These are phyloP conservation scores for Hemileccinum impolitum DNA, from an alignment of 768 basidiomycete genomes.

Conservation along the genomic window DNA sequence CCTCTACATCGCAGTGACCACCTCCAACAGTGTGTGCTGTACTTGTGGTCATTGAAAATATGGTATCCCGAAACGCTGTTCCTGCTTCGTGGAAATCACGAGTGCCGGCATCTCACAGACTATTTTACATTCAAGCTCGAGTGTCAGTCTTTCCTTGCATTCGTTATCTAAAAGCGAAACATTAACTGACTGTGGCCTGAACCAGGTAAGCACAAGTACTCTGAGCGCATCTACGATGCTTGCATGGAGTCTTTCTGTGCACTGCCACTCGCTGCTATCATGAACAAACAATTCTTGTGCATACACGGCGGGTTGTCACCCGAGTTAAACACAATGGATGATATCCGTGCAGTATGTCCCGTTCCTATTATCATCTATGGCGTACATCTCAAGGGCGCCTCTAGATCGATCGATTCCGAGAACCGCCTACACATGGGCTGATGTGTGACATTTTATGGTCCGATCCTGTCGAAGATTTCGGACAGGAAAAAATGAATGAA, in stretches of 20 bases:
- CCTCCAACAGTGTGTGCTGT: conserved; percentile 78
- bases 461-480: conserved; percentile 97
- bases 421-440: conserved; percentile 93
- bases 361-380: background rate
- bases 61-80: conserved; percentile 98
- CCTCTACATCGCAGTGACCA: conserved; percentile 1
- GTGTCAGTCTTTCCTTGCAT: conserved; percentile 52
- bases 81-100: conserved; percentile 96
- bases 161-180: background rate
- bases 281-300: conserved; percentile 99
- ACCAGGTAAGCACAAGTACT: conserved; percentile 97
- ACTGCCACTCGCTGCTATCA: conserved; percentile 91
- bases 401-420: conserved; percentile 96
- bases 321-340: conserved; percentile 92
- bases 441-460: conserved; percentile 99
- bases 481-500: conserved; percentile 86
- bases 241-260: conserved; percentile 98
- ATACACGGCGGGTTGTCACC: conserved; percentile 97
- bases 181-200: conserved; percentile 1
- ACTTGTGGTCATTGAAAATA: conserved; percentile 97
- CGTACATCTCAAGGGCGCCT: background rate
- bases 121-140: conserved; percentile 99
- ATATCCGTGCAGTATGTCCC: conserved; percentile 73
- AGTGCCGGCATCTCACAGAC: conserved; percentile 97
- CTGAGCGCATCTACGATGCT: conserved; percentile 92